Base-by-base conservation (phyloP, 2,329 filamentous ascomycete genomes). In the Hyphodiscus sp. region DNA sequence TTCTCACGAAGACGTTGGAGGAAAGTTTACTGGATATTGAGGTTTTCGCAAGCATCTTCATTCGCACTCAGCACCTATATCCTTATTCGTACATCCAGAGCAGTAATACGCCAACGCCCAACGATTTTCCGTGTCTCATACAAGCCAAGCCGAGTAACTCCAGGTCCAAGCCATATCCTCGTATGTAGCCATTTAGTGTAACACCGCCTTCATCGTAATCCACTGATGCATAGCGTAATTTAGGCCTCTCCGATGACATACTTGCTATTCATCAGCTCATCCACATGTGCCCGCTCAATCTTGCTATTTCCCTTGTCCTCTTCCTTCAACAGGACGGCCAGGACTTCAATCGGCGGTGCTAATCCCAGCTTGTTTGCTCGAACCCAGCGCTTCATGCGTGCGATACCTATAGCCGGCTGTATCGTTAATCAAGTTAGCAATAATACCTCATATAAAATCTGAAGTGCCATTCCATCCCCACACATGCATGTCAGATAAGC, bases 351-450 rank as follows among this genome's bases (percentile, higher is more conserved):
- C 0, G 94, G 92, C 1, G 94, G 94, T 30, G 86, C 79, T n/a
- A 99, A 76, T 2, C 86, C 85, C n/a, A 99, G 75, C 52, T 77
- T 78, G 51, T 95, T 79, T 4, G 94, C 94, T 45, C 94, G 83
- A 67, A 88, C 82, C 94, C 94, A 99, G 33, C 94, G 85, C 73
- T 87, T 89, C 62, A 87, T 74, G 47, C 94, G 83, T 41, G 83
- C 73, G 50, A 92, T 89, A 8, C 94, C 94, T 50, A 96, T 87
- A 66, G 89, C 95, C 1, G 94, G 94, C 89, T 95, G 65, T 44
- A 23, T 20, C 30, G n/a, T n/a, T n/a, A n/a, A 10, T 18, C 2
- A 1, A 8, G 42, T 38, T 19, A 45, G 42, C 42, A 5, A 26
- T 26, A 3, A 26, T 26, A 26, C 23, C 23, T 8, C 23, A 26